A percentile compares a stretch with the other conserved stretches of the same genome.
phyloP scores from a whole-genome alignment of 768 basidiomycete species.

The Mycena vulgaris region DNA sequence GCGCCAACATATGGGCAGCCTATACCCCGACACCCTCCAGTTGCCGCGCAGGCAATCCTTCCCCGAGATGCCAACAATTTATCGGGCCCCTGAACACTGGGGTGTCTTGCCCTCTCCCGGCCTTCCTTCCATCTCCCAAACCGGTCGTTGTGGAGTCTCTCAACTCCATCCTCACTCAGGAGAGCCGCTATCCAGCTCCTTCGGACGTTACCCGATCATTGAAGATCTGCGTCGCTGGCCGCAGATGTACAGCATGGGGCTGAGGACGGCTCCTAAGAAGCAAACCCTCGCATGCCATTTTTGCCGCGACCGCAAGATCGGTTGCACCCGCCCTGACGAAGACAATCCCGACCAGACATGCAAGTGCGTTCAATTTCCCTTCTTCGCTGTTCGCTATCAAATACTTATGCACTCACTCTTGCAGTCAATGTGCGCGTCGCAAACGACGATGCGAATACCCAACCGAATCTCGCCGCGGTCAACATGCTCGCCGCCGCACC shows the following conservation, averaged over 20 bases:
- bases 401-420: background rate
- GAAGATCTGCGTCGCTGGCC: background rate
- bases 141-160: background rate
- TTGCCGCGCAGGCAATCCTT: background rate
- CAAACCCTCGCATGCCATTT: background rate
- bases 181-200: background rate
- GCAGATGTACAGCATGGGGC: background rate
- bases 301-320: slow-evolving; percentile 14
- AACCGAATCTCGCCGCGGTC: background rate
- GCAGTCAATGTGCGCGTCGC: slow-evolving; percentile 14
- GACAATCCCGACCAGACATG: slow-evolving; percentile 6
- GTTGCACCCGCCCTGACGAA: background rate
- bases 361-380: background rate
- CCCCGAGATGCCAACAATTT: background rate
- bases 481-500: background rate
- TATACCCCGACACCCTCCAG: background rate
- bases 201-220: background rate
- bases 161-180: background rate
- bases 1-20: no score
- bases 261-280: background rate
- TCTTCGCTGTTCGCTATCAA: background rate
- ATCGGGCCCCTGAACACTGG: background rate
- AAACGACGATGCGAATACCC: slow-evolving; percentile 9
- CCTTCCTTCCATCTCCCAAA: background rate
- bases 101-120: background rate